phyloP scores from a whole-genome alignment of 2,329 filamentous ascomycete genomes.

The Elsinoe australis region DNA sequence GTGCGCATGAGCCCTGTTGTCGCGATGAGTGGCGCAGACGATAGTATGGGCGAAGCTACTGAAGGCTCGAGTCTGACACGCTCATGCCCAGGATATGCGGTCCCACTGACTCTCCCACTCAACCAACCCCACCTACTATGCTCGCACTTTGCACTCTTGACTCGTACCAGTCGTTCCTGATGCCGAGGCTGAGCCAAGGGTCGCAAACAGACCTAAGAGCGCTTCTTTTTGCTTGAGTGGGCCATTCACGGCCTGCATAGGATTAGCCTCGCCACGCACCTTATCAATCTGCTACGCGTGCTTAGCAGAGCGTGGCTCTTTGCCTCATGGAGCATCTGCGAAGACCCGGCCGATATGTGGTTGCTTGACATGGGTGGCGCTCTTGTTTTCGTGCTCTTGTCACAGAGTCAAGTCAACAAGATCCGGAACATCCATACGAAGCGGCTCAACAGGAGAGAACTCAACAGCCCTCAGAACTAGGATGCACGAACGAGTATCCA shows the following conservation, averaged over 20 bases:
- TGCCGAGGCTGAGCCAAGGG: constrained; percentile 13
- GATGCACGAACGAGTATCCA: not conserved
- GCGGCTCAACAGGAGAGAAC: constrained; percentile 14
- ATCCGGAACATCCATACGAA: not conserved
- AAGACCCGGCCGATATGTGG: not conserved
- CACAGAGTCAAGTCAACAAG: not conserved
- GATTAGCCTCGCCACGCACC: constrained; percentile 10
- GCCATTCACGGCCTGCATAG: constrained; percentile 7
- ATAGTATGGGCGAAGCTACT: not conserved
- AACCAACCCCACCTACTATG: not conserved
- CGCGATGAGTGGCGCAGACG: no score
- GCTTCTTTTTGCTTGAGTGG: constrained; percentile 16
- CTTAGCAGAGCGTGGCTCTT: not conserved
- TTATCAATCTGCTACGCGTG: constrained; percentile 14
- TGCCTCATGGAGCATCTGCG: not conserved
- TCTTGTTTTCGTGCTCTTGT: constrained; percentile 6
- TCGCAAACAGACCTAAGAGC: constrained; percentile 2
- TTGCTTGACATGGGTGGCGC: constrained; percentile 5
- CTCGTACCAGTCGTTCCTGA: constrained; percentile 1
- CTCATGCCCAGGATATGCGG: constrained; percentile 1
- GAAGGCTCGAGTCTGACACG: constrained; percentile 7
- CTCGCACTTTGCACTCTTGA: not conserved
- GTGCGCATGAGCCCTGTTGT: no score
- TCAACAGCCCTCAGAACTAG: not conserved
- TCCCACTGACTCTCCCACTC: constrained; percentile 15